Evolutionary conservation across 495 filamentous ascomycete species (phyloP).

Genomic region (Penicillium atrosanguineum): DNA sequence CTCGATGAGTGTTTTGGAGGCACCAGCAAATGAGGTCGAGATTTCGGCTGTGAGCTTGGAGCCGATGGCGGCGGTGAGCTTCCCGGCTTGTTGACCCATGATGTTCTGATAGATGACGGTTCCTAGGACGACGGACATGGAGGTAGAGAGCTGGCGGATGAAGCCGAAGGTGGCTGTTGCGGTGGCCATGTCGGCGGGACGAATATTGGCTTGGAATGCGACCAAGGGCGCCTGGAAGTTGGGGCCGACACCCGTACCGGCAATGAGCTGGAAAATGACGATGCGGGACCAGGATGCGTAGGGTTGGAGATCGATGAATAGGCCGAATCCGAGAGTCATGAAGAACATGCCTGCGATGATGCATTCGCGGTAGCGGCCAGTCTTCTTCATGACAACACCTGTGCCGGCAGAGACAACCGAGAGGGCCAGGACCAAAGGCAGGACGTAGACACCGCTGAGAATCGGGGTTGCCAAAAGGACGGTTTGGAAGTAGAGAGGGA

Average conservation of each 20-base stretch:
- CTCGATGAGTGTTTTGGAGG: conserved; percentile 55
- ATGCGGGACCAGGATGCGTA: conserved; percentile 51
- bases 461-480: conserved; percentile 72
- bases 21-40: conserved; percentile 52
- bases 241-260: conserved; percentile 53
- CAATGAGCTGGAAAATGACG: conserved; percentile 53
- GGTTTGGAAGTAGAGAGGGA: conserved; percentile 77
- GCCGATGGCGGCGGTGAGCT: conserved; percentile 37
- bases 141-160: conserved; percentile 47
- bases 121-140: conserved; percentile 55
- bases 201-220: conserved; percentile 53
- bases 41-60: conserved; percentile 30
- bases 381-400: conserved; percentile 73
- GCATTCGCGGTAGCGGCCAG: conserved; percentile 49
- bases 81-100: conserved; percentile 40
- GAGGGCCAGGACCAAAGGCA: conserved; percentile 70
- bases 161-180: conserved; percentile 54
- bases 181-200: conserved; percentile 50
- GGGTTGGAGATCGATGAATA: conserved; percentile 48
- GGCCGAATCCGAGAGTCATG: conserved; percentile 54
- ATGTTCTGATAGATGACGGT: conserved; percentile 58
- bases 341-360: conserved; percentile 51
- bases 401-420: conserved; percentile 62
- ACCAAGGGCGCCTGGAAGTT: conserved; percentile 59
- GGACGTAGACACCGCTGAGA: conserved; percentile 73